A percentile compares a stretch with the other conserved stretches of the same genome.
Evolutionary conservation across 352 stramenopile species (phyloP).

Genomic region (Plasmopara muralis): DNA sequence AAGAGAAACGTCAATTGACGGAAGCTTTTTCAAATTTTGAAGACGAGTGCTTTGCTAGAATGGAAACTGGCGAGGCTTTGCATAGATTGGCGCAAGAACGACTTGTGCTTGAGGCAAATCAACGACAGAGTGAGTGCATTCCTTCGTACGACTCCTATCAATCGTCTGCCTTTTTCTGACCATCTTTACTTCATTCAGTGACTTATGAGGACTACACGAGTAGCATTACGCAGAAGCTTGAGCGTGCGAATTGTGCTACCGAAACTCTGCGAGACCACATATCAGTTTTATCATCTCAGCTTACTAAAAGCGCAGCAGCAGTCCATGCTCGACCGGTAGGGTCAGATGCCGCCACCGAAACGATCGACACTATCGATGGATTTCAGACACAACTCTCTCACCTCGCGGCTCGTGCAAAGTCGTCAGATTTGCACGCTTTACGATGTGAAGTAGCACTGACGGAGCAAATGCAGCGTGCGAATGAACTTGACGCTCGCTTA

Average conservation of each 20-base stretch:
- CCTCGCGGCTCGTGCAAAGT: constrained; percentile 30
- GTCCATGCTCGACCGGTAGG: not conserved
- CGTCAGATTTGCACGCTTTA: constrained; percentile 31
- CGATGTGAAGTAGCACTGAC: constrained; percentile 33
- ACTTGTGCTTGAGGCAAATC: constrained; percentile 9
- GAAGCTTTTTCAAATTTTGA: constrained; percentile 19
- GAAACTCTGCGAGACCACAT: constrained; percentile 8
- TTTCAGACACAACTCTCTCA: constrained; percentile 20
- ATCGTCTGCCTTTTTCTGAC: not conserved
- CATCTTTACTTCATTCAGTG: constrained; percentile 9
- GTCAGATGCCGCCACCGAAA: constrained; percentile 4
- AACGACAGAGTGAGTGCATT: constrained; percentile 16
- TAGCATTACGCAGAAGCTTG: constrained; percentile 5
- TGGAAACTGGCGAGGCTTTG: constrained; percentile 14
- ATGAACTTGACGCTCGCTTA: constrained; percentile 27
- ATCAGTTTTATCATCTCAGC: constrained; percentile 6
- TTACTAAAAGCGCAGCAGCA: not conserved
- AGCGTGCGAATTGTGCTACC: constrained; percentile 2
- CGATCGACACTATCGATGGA: constrained; percentile 1
- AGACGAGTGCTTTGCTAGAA: constrained; percentile 26
- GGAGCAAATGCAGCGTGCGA: constrained; percentile 22
- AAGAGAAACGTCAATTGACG: constrained; percentile 13
- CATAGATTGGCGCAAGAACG: constrained; percentile 16
- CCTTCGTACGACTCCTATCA: not conserved
- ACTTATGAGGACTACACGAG: constrained; percentile 13